Base-by-base conservation (phyloP, 768 basidiomycete genomes). In the Pleurotus pulmonarius region DNA sequence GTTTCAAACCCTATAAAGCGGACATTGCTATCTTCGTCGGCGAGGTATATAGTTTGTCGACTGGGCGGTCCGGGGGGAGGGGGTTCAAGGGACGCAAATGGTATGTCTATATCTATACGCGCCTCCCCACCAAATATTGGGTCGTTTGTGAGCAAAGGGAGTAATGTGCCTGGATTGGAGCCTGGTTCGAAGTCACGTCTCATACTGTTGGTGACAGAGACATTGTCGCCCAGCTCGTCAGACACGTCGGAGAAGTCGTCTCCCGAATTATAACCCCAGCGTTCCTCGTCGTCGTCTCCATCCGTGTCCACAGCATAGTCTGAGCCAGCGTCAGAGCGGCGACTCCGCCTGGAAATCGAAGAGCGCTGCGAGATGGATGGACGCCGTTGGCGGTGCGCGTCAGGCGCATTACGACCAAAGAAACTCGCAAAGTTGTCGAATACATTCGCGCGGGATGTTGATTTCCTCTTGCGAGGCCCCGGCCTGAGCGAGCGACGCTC, bases 241-340 rank as follows among this genome's bases (percentile, higher is more conserved):
- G 69, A 69, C 45, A 63, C 71, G 22, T 64, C 57, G 4, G 69
- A 72, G 20, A 83, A 82, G 63, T 88, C 90, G 64, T 94, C 92
- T 20, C 83, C 90, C 3, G 92, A 93, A n/a, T 88, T 85, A 70
- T 94, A 94, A 3, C 92, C 92, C 92, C 92, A 94, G n/a, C 90
- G 80, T 60, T 92, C 90, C 44, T 85, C 83, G 57, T 74, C 78
- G 37, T 83, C 83, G 39, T 83, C 83, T 24, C 82, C 80, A 3
- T 80, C 85, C 9, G 72, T 75, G 25, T 73, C 81, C 4, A 82
- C 59, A 18, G 77, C 85, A 65, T 85, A 70, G 29, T 88, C 85
- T 5, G 86, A 87, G 20, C 76, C 81, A 26, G 72, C 76, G 16
- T 82, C 80, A 12, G 86, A 86, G 49, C 73, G 77, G 51, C 82